A percentile compares a stretch with the other conserved stretches of the same genome.
Evolutionary conservation across 495 filamentous ascomycete species (phyloP).

Genomic region (Aspergillus incahuasiensis): DNA sequence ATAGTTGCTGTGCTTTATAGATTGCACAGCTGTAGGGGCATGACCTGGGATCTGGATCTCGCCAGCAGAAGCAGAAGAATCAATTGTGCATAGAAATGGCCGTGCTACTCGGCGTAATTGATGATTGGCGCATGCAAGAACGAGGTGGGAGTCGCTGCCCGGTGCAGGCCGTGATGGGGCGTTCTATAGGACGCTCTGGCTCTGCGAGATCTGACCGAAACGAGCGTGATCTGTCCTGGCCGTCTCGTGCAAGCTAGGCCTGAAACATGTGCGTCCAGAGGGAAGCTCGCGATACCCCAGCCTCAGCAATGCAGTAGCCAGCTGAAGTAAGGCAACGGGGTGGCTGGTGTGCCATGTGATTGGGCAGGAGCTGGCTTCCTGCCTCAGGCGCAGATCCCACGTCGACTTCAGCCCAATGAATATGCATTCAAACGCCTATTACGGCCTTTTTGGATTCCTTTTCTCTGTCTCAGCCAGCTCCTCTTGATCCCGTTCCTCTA

Average conservation of each 20-base stretch:
- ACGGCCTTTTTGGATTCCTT: not conserved
- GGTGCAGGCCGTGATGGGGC: not conserved
- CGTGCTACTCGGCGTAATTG: not conserved
- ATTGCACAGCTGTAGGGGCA: too few species aligned
- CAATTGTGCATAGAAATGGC: not conserved
- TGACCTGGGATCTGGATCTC: not conserved
- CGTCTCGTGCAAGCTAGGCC: not conserved
- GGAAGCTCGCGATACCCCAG: not conserved
- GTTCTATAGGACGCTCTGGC: not conserved
- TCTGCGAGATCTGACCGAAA: not conserved
- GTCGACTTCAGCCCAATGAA: conserved; percentile 14
- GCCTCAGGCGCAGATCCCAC: conserved; percentile 6
- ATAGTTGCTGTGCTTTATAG: not conserved
- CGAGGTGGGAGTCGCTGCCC: not conserved
- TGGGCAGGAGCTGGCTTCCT: conserved; percentile 5
- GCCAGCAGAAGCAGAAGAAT: not conserved
- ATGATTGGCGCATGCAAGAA: not conserved
- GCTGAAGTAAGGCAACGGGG: not conserved
- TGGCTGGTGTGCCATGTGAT: conserved; percentile 19
- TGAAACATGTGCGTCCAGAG: too few species aligned
- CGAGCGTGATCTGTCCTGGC: not conserved
- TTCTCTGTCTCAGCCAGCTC: not conserved
- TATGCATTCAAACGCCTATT: conserved; percentile 8
- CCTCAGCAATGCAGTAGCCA: not conserved
- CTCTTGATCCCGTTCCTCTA: not conserved